Conservation (phyloP, 1,284 basidiomycete genomes). For the Coniferiporia sulphurascens region DNA sequence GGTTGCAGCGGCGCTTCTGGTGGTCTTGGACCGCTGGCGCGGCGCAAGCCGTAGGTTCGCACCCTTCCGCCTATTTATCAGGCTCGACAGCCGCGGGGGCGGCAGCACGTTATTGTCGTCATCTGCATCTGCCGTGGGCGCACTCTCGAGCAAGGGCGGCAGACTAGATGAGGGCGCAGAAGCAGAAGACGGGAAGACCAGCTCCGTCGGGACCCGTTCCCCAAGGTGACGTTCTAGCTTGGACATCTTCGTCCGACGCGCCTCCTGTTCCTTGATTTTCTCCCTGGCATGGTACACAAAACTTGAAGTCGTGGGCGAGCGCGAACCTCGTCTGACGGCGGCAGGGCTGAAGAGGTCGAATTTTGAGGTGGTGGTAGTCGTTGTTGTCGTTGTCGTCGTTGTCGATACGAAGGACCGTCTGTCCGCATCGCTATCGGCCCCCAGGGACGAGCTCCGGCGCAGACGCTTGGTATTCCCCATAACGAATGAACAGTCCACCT, state of each 20-base stretch:
- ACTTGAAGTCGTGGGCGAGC: not conserved
- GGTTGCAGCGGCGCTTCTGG: not conserved
- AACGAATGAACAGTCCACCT: slow-evolving; percentile 9
- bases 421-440: not conserved
- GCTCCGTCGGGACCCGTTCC: slow-evolving; percentile 35
- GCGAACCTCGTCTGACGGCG: not conserved
- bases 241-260: slow-evolving; percentile 31
- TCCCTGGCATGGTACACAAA: not conserved
- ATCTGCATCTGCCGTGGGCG: not conserved
- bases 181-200: slow-evolving; percentile 25
- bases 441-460: not conserved
- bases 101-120: not conserved
- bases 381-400: slow-evolving; percentile 1
- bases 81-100: slow-evolving; percentile 5
- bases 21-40: not conserved
- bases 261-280: slow-evolving; percentile 2
- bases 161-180: not conserved
- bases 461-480: not conserved
- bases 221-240: slow-evolving; percentile 39
- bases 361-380: not conserved
- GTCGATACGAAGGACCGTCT: slow-evolving; percentile 10
- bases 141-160: not conserved
- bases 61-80: slow-evolving; percentile 1
- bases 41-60: slow-evolving; percentile 4
- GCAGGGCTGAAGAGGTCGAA: slow-evolving; percentile 3